Conservation (phyloP, 768 basidiomycete genomes). For the Chlorophyllum brunneum region DNA sequence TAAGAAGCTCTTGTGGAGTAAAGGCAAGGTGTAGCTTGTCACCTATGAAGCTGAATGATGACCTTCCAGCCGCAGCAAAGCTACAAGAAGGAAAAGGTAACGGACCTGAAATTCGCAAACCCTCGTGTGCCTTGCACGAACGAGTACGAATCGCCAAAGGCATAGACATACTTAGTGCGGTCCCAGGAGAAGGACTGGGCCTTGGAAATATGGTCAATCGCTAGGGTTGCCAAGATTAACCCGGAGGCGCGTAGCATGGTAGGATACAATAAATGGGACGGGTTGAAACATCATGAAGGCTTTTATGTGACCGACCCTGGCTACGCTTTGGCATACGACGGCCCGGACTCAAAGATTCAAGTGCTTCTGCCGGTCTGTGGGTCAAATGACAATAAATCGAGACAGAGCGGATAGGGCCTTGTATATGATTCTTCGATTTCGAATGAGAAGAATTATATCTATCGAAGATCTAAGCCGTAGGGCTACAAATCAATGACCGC, state of each 20-base stretch:
- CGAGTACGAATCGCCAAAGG: slow-evolving; percentile 55
- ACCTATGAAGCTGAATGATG: slow-evolving; percentile 41
- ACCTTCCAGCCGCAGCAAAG: too few species aligned
- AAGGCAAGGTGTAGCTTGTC: slow-evolving; percentile 39
- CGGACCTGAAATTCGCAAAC: slow-evolving; percentile 46
- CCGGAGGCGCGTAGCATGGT: not conserved
- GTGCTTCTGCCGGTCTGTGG: not conserved
- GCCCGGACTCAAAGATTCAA: not conserved
- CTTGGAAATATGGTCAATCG: not conserved
- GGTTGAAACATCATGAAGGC: not conserved
- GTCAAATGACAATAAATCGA: not conserved
- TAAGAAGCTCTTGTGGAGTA: slow-evolving; percentile 36
- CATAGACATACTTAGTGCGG: slow-evolving; percentile 37
- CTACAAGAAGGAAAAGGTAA: not conserved
- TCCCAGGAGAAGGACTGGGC: slow-evolving; percentile 6
- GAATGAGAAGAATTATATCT: not conserved
- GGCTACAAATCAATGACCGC: too few species aligned
- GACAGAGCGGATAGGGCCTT: too few species aligned
- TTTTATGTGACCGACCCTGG: not conserved
- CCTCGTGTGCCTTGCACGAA: slow-evolving; percentile 49
- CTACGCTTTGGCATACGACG: not conserved
- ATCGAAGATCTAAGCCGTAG: too few species aligned
- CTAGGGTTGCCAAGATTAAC: not conserved
- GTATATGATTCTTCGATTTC: not conserved
- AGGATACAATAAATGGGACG: not conserved